These are phyloP conservation scores for Colletotrichum agaves DNA, from an alignment of 2,329 filamentous ascomycete genomes.

Conservation along the genomic window DNA sequence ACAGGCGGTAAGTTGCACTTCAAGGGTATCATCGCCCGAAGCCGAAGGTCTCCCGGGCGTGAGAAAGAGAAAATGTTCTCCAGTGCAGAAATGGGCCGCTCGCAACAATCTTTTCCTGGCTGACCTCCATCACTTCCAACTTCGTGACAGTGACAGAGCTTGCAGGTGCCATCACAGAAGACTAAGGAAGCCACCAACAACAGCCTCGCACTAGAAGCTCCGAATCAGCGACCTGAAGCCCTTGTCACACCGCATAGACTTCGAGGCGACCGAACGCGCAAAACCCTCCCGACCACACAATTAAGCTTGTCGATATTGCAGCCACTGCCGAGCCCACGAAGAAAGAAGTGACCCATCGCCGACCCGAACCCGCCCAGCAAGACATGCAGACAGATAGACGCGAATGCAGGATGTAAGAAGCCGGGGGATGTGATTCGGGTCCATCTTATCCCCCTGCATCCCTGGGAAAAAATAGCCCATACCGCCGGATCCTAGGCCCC, in stretches of 20 bases:
- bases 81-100: not conserved
- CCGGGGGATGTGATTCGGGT: conserved; percentile 12
- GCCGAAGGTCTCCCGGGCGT: not conserved
- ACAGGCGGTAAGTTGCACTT: conserved; percentile 28
- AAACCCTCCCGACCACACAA: conserved; percentile 13
- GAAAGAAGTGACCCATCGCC: not conserved
- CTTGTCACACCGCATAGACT: conserved; percentile 26
- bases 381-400: no score
- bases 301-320: conserved; percentile 28
- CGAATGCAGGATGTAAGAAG: conserved; percentile 6
- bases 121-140: not conserved
- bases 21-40: conserved; percentile 22
- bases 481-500: conserved; percentile 29
- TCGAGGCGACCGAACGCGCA: not conserved
- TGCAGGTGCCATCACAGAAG: conserved; percentile 19
- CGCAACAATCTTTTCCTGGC: not conserved
- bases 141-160: conserved; percentile 25
- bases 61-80: not conserved
- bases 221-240: conserved; percentile 2
- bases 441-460: conserved; percentile 8
- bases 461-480: conserved; percentile 2
- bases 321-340: not conserved
- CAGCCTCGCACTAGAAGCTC: not conserved
- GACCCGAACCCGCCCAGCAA: no score
- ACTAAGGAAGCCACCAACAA: not conserved